Evolutionary conservation across 2,329 filamentous ascomycete species (phyloP).

Genomic region (Chrysoporthe austroafricana): DNA sequence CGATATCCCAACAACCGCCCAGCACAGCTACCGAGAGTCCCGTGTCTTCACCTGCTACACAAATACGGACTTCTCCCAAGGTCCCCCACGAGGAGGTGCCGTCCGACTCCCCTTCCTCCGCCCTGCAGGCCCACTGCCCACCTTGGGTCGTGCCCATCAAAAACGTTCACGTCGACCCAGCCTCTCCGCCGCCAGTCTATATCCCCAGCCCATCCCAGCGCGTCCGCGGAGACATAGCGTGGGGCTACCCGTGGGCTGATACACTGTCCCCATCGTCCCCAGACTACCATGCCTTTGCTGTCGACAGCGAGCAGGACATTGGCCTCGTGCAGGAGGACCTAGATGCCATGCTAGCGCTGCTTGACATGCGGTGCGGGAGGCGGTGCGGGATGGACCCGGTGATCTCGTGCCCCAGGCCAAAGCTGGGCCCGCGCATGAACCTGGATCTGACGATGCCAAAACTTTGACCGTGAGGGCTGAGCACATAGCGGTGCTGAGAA

Average conservation of each 20-base stretch:
- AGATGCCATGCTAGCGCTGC: not conserved
- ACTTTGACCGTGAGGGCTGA: not conserved
- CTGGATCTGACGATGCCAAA: not conserved
- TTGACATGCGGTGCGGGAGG: not conserved
- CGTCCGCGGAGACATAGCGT: not conserved
- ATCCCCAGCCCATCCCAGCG: slow-evolving; percentile 1
- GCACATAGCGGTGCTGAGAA: not conserved
- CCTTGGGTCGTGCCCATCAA: not conserved
- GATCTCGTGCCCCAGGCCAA: not conserved
- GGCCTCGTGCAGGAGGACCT: not conserved
- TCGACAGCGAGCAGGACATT: not conserved
- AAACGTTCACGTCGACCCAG: not conserved
- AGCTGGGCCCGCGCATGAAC: not conserved
- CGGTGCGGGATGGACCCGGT: not conserved
- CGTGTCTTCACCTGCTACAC: not conserved
- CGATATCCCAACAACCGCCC: not conserved
- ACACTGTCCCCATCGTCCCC: not conserved
- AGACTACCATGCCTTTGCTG: not conserved
- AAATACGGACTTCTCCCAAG: not conserved
- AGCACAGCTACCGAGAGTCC: not conserved
- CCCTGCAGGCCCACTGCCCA: not conserved
- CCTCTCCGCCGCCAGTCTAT: slow-evolving; percentile 1
- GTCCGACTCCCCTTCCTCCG: not conserved
- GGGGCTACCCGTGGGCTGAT: not conserved
- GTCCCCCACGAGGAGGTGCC: not conserved